Base-by-base conservation (phyloP, 257 asterid species). In the Nicotiana paniculata region DNA sequence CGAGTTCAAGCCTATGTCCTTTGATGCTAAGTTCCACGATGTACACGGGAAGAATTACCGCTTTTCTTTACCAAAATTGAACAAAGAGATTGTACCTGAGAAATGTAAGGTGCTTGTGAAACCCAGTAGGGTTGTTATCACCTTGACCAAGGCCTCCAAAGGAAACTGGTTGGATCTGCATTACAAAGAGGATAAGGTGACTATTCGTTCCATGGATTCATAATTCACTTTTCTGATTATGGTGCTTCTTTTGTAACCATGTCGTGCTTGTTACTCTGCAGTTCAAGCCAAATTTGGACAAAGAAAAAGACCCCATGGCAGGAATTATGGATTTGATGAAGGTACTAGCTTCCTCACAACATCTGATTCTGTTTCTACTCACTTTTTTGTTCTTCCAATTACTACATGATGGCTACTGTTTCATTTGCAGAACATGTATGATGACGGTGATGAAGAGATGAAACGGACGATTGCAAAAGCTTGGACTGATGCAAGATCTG, bases 261-360 rank as follows among this genome's bases (percentile, higher is more conserved):
- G 33, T 82, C 26, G 3, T 80, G 4, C 48, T 55, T 67, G 72
- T 48, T 86, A 69, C 70, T 12, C 8, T 82, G 66, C 83, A 94
- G 98, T 80, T 94, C 74, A 92, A 90, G 87, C 95, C 97, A 9
- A 90, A 82, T 80, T 69, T 94, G 53, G 95, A 90, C 79, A 92
- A 91, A 82, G 92, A 91, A 30, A 83, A 88, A 61, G 98, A 94
- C 85, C 98, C 97, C 15, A 92, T 94, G 98, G 94, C 98, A 70
- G 97, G 98, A 72, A 91, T 94, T 80, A 94, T 94, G 98, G 97
- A 86, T 86, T 76, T 94, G 88, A 94, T 94, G 98, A 94, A 94
- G 98, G 98, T 92, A 6, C 9, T 32, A 8, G 3, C 6, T 68
- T 18, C 12, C 18, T 65, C 18, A 53, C 24, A 35, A 32, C 4